These are phyloP conservation scores for Penicillium ochrochloron DNA, from an alignment of 495 filamentous ascomycete species.

Conservation along the genomic window DNA sequence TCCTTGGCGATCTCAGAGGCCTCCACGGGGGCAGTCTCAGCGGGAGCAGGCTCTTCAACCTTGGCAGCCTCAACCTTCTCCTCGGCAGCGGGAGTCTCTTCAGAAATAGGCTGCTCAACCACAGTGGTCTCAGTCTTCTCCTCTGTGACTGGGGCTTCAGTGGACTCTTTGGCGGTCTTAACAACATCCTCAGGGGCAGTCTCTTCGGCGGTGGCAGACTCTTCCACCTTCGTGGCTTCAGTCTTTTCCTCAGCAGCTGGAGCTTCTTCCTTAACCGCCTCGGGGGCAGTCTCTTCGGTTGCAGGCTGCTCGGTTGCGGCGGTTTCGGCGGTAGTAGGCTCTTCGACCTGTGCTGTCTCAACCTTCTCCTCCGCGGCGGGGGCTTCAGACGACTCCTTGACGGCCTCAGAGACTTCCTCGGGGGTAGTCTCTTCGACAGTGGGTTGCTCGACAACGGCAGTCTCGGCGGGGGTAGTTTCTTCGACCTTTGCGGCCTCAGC, in stretches of 20 bases:
- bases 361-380: slow-evolving; percentile 2
- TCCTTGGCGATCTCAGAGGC: no score
- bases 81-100: not conserved
- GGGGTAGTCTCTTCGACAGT: not conserved
- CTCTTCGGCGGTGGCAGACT: slow-evolving; percentile 13
- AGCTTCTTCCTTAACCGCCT: slow-evolving; percentile 13
- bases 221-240: not conserved
- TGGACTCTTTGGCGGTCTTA: no score
- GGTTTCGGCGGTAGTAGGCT: not conserved
- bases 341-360: not conserved
- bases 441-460: slow-evolving; percentile 15
- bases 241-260: not conserved
- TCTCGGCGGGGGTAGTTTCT: slow-evolving; percentile 4
- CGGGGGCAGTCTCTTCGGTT: not conserved
- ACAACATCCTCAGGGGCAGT: not conserved
- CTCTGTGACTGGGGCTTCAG: no score
- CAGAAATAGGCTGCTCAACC: not conserved
- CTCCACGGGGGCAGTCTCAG: not conserved
- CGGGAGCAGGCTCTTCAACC: not conserved
- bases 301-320: not conserved
- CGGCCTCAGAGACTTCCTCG: slow-evolving; percentile 9
- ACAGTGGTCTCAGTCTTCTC: not conserved
- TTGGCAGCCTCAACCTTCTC: not conserved
- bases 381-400: not conserved
- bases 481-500: not conserved